Conservation (phyloP, 2,329 filamentous ascomycete species). For the Cercospora sojina region DNA sequence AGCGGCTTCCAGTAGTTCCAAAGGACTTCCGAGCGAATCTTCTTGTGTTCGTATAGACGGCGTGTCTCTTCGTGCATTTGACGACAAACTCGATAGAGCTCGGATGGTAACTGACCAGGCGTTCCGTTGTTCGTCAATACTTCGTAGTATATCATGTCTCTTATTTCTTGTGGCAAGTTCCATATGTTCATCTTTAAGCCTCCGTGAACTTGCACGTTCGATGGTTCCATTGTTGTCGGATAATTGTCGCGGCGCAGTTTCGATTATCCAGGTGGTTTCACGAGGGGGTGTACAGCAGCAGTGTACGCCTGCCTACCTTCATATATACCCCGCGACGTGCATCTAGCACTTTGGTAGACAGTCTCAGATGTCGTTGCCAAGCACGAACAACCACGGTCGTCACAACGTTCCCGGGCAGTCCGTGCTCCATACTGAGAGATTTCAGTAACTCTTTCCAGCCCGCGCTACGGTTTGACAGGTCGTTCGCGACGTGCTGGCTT, state of each 20-base stretch:
- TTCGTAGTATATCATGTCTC: conserved; percentile 2
- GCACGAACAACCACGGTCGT: background rate
- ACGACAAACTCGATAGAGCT: background rate
- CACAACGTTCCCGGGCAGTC: background rate
- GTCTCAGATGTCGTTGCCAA: background rate
- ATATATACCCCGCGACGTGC: background rate
- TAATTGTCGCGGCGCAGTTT: background rate
- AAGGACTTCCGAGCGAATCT: background rate
- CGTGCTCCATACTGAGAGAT: too few species aligned
- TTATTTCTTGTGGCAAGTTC: background rate
- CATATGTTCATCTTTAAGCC: background rate
- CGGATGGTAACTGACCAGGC: background rate
- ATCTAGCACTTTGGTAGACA: background rate
- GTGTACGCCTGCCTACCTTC: background rate
- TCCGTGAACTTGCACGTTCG: background rate
- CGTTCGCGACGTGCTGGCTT: background rate
- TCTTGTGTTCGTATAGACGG: background rate
- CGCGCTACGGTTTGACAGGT: background rate
- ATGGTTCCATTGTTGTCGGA: background rate
- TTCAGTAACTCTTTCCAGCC: too few species aligned
- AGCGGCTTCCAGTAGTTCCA: background rate
- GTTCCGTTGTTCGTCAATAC: background rate
- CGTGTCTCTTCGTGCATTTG: background rate
- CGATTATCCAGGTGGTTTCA: background rate
- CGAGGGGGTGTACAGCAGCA: background rate